A percentile compares a stretch with the other conserved stretches of the same genome.
These are phyloP conservation scores for Mangifera indica DNA, from an alignment of 345 rosid species.

Conservation along the genomic window DNA sequence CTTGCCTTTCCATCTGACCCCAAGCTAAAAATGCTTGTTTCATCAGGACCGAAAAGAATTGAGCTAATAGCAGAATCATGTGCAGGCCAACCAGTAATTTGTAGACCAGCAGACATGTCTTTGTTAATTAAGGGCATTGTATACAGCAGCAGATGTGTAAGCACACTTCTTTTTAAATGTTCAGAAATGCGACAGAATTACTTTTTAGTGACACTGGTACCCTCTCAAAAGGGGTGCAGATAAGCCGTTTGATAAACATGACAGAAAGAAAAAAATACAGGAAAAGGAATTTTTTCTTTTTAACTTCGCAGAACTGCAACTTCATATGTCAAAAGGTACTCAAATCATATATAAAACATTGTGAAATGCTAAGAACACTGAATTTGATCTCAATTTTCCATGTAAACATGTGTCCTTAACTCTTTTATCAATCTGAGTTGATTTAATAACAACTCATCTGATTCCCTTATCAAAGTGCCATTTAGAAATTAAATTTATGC, in stretches of 20 bases:
- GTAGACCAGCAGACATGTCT: conserved; percentile 79
- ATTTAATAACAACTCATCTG: too few species aligned
- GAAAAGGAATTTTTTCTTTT: not conserved
- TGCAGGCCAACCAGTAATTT: conserved; percentile 80
- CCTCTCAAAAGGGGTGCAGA: not conserved
- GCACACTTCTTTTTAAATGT: not conserved
- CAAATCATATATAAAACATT: not conserved
- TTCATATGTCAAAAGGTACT: not conserved
- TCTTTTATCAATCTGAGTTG: too few species aligned
- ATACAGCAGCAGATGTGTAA: not conserved
- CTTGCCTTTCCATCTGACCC: conserved; percentile 69
- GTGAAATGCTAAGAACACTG: too few species aligned
- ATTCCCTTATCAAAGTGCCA: too few species aligned
- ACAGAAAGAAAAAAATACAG: not conserved
- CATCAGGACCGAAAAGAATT: conserved; percentile 65
- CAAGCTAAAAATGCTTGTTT: conserved; percentile 70
- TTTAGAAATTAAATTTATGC: too few species aligned
- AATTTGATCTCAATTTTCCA: too few species aligned
- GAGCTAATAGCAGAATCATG: conserved; percentile 73
- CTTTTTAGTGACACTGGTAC: conserved; percentile 2
- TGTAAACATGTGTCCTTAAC: too few species aligned
- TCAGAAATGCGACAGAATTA: not conserved
- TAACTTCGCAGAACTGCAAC: not conserved
- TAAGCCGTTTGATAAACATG: conserved; percentile 6
- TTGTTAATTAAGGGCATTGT: conserved; percentile 38